Evolutionary conservation across 306 rosid genomes (phyloP), one percentile per base, ranked within the genome.

Genomic region (Cicer yamashitae): DNA sequence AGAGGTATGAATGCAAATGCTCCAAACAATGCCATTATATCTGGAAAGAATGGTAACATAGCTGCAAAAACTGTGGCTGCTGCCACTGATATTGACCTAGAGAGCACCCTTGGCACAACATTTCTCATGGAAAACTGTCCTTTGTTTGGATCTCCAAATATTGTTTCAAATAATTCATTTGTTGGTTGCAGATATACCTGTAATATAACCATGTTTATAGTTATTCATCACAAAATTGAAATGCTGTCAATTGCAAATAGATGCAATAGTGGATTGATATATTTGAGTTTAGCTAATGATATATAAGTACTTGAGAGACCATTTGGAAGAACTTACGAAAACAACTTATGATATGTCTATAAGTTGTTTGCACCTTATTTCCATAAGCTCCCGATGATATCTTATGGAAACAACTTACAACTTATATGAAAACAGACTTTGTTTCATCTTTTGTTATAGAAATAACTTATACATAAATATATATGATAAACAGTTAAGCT

Each of bases 31-130:
- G 98, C 91, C 91, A 82, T 85, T 71, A 93, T 75, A 77, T 93
- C 98, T 10, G 91, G 82, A 78, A 93, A 89, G 87, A 93, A 91
- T 51, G 98, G 97, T 37, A 93, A 39, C 98, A 93, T 91, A 8
- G 98, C 88, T 30, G 96, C 97, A 2, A 91, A 76, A 8, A 71
- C 7, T 5, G 96, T 88, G 2, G 88, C 97, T 38, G 74, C 68
- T 2, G 89, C 78, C 30, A 93, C 97, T 2, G 96, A 70, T 2
- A 86, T 37, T 30, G 98, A 91, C 73, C 97, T 83, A 20, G 62
- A 65, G 6, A 87, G 62, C 81, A 91, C 67, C 75, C 98, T 86
- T 3, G 96, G 93, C 54, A 87, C 84, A 6, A 91, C 80, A 25
- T 93, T 91, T 0, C 92, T 83, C 2, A 37, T 1, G 0, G 96